Base-by-base conservation (phyloP, 495 filamentous ascomycete species). In the Podospora sp. region DNA sequence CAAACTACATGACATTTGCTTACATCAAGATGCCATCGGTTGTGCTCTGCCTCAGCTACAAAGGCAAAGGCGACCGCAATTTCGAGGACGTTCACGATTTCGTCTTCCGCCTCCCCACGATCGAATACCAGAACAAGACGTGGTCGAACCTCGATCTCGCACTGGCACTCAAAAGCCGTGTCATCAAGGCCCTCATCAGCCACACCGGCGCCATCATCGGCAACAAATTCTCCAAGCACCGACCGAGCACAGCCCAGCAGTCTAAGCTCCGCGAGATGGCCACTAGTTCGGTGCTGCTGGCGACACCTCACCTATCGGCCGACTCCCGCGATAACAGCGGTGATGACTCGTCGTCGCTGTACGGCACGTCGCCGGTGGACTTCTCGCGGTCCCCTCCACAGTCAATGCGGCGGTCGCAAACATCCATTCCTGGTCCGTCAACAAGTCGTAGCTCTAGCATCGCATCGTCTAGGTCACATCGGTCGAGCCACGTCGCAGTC, bases 121-220 rank as follows among this genome's bases (percentile, higher is more conserved):
- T 99, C 49, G 95, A 99, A 75, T 98, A 97, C 76, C 86, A 92
- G 59, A 98, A 99, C 82, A 98, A 97, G 80, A 98, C 93, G 11
- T 99, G 95, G 95, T 97, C 94, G 20, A 98, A 98, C 76, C 87
- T 98, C 8, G 95, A 99, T 68, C 86, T 99, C 12, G 93, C 94
- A 0, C 81, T 97, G 59, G 89, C 91, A 21, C 81, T 99, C 55
- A 98, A 99, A 84, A 92, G 91, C 69, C 93, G 96, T 63, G 91
- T 97, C 69, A 95, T 96, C 76, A 90, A 90, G 72, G 96, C 96
- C 0, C 85, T 99, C 22, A 94, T 99, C 72, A 94, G 92, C 29
- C 95, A 99, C 76, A 92, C 94, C 2, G 94, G 94, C 24, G 94
- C 96, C 59, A 98, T 99, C 72, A 90, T 99, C 65, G 92, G 95